phyloP scores from a whole-genome alignment of 2,329 filamentous ascomycete genomes.

The Arthrobotrys pseudoclavata region DNA sequence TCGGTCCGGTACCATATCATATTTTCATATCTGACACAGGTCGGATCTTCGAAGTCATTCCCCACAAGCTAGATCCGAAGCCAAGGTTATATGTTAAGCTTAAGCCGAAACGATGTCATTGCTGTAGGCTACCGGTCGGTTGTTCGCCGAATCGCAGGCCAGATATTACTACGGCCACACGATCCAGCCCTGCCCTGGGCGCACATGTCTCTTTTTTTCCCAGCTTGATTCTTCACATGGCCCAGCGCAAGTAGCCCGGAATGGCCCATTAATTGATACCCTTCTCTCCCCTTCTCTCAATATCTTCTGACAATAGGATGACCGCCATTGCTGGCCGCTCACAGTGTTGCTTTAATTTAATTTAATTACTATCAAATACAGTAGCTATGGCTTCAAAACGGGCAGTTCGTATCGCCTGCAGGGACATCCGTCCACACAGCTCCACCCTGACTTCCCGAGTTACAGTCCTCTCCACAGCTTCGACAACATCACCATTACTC shows the following conservation, averaged over 20 bases:
- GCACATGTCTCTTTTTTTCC: constrained; percentile 47
- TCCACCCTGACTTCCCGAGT: constrained; percentile 31
- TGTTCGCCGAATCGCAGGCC: constrained; percentile 53
- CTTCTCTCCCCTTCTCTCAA: background rate
- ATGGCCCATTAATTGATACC: background rate
- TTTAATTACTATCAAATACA: constrained; percentile 1
- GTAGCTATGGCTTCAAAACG: constrained; percentile 50
- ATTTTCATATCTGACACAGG: no score
- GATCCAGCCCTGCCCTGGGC: constrained; percentile 38
- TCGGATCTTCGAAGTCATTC: background rate
- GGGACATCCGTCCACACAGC: constrained; percentile 45
- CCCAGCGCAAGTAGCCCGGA: constrained; percentile 10
- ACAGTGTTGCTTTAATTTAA: constrained; percentile 6
- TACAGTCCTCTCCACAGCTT: constrained; percentile 36
- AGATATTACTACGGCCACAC: constrained; percentile 36
- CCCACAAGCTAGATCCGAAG: constrained; percentile 34
- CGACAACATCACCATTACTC: constrained; percentile 40
- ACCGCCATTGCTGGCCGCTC: background rate
- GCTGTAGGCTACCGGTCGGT: constrained; percentile 37
- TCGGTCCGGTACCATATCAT: no score
- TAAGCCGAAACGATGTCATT: constrained; percentile 37
- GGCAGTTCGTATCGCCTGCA: constrained; percentile 50
- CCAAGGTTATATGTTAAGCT: constrained; percentile 37
- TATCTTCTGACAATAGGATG: constrained; percentile 4
- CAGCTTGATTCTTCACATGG: constrained; percentile 49